Evolutionary conservation across 2,329 filamentous ascomycete genomes (phyloP), one percentile per base, ranked within the genome.

Genomic region (Chaetoscypha palmicola): DNA sequence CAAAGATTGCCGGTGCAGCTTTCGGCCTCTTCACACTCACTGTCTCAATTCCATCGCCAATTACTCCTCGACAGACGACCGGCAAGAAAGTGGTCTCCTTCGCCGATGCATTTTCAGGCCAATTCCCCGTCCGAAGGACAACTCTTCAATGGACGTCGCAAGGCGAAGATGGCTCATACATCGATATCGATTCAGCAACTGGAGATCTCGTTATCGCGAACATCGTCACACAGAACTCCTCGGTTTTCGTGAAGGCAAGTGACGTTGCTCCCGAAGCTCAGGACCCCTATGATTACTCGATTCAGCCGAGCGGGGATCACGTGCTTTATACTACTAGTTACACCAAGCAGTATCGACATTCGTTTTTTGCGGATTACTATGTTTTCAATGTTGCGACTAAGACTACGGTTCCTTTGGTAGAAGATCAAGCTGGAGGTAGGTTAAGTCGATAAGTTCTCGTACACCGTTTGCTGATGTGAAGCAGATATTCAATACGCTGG

Each of bases 311-410:
- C 55, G 67, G 74, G 26, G 71, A 69, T 17, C 71, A 72, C 41
- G 70, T 85, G 0, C 64, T 85, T 14, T 77, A 80, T 64, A 70
- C 79, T 1, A 71, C 76, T 42, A 84, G 85, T 55, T 72, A 77
- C 59, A 84, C 77, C 11, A 81, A 83, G 62, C 74, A 81, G 58
- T 84, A 85, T 56, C 76, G 81, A 1, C 66, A 83, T 62, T 81
- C 80, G 4, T 84, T 79, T 62, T 80, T 79, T 58, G 74, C 81
- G 24, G 72, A 84, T 58, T 86, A 85, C 60, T 71, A 76, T 34
- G 65, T 86, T 16, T 71, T 81, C 36, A 74, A 84, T 50, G 71
- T 82, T 9, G 68, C 67, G n/a, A 74, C 70, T 0, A 77, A 77
- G 19, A 60, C 72, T 43, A 65, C 72, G 1, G 67, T 68, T 3